A percentile compares a stretch with the other conserved stretches of the same genome.
phyloP scores from a whole-genome alignment of 2,329 filamentous ascomycete genomes.

The Penicillium verrucosum region DNA sequence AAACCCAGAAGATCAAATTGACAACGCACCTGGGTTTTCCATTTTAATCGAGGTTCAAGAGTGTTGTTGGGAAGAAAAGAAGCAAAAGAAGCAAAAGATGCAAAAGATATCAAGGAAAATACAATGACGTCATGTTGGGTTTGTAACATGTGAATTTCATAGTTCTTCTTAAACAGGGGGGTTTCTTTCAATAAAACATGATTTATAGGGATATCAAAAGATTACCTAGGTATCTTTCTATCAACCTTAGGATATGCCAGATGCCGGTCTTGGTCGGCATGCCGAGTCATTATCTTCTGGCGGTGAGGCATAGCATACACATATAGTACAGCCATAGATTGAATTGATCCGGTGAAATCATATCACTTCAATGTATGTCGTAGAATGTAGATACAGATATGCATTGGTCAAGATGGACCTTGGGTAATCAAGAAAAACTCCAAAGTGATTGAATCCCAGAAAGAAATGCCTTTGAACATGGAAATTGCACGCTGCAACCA shows the following conservation, averaged over 20 bases:
- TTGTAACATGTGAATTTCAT: constrained; percentile 10
- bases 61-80: neutral
- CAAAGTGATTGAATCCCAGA: constrained; percentile 2
- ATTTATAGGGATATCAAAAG: too few species aligned
- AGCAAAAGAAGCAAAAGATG: neutral
- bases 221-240: too few species aligned
- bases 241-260: neutral
- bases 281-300: neutral
- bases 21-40: constrained; percentile 15
- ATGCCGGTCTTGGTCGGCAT: neutral
- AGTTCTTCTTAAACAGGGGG: neutral
- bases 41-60: constrained; percentile 4
- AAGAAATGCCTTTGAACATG: constrained; percentile 7
- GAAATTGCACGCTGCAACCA: neutral
- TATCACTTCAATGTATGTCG: neutral
- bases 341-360: neutral
- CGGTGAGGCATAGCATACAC: neutral
- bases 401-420: constrained; percentile 6
- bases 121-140: constrained; percentile 17
- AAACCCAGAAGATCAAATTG: neutral
- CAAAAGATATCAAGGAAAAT: neutral
- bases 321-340: neutral
- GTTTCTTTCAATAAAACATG: neutral
- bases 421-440: constrained; percentile 9
- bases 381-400: constrained; percentile 5